Base-by-base conservation (phyloP, 352 stramenopile species). In the Plasmopara halstedii region DNA sequence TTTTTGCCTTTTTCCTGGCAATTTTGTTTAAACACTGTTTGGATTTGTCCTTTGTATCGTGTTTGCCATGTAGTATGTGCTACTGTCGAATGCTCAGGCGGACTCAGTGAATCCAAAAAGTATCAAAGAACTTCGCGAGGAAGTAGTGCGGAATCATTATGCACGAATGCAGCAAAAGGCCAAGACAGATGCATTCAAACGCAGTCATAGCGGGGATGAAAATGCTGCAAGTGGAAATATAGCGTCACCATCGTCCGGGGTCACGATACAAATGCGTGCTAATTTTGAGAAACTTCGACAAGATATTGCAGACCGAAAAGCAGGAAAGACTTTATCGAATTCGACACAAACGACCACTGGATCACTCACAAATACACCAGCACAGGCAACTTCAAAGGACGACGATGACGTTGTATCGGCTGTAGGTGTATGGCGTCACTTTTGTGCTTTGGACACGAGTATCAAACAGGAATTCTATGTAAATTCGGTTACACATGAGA, bases 101-200 rank as follows among this genome's bases (percentile, higher is more conserved):
- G 81, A 93, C 52, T 90, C 81, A 29, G 70, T 73, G 21, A 76
- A 88, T 25, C 81, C 81, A 4, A 93, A 90, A 50, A 76, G 60
- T 9, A 55, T 61, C 2, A 58, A 64, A 20, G 56, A 87, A 48
- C 43, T 93, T 4, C 64, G 79, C 20, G 64, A 84, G 0, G 68
- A 93, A 64, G 78, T 93, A 14, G 50, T 85, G 33, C 55, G 52
- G 4, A 88, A 84, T 46, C 82, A 88, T 40, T 65, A 71, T 37
- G 62, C 73, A 20, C 65, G 78, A 17, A 64, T 84, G 32, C 69
- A 86, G 38, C 71, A 84, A 42, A 88, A 85, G 43, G 51, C 62
- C 36, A 67, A 74, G 46, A 40, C 64, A 21, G 65, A 81, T 15
- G 49, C 52, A 7, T 37, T 60, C 20, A 77, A 74, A 39, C 42